Conservation (phyloP, 805 yeast genomes). For the Saccharomycopsis guyanensis region DNA sequence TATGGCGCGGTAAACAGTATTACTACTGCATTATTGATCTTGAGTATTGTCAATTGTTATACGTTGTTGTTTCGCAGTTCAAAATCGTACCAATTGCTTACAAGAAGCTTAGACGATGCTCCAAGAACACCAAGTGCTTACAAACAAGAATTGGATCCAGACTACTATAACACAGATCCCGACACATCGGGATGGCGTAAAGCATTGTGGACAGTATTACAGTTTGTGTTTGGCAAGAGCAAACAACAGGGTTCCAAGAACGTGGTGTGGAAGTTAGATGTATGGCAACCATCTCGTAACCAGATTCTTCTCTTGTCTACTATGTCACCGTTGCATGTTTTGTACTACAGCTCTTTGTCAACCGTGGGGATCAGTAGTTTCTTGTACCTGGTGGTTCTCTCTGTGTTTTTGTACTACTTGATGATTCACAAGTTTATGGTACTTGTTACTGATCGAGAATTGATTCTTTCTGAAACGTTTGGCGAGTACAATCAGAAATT, state of each 20-base stretch:
- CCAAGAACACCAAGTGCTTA: constrained; percentile 14
- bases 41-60: constrained; percentile 4
- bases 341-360: constrained; percentile 31
- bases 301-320: constrained; percentile 41
- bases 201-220: not conserved
- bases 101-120: not conserved
- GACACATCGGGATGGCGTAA: not conserved
- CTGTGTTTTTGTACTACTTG: constrained; percentile 30
- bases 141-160: constrained; percentile 4
- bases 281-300: constrained; percentile 65
- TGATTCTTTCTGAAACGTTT: constrained; percentile 51
- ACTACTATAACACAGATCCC: not conserved
- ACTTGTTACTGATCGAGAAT: constrained; percentile 49
- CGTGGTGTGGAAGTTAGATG: constrained; percentile 41
- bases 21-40: not conserved
- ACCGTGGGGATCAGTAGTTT: constrained; percentile 20
- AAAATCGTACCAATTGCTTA: constrained; percentile 7
- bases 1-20: not conserved
- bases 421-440: constrained; percentile 38
- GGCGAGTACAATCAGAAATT: constrained; percentile 57
- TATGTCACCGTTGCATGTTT: constrained; percentile 51
- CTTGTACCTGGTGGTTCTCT: constrained; percentile 27
- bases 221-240: not conserved
- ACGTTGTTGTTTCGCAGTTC: not conserved
- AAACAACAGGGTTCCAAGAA: not conserved